These are phyloP conservation scores for Platanthera zijinensis DNA, from an alignment of 106 monocot genomes.

Conservation along the genomic window DNA sequence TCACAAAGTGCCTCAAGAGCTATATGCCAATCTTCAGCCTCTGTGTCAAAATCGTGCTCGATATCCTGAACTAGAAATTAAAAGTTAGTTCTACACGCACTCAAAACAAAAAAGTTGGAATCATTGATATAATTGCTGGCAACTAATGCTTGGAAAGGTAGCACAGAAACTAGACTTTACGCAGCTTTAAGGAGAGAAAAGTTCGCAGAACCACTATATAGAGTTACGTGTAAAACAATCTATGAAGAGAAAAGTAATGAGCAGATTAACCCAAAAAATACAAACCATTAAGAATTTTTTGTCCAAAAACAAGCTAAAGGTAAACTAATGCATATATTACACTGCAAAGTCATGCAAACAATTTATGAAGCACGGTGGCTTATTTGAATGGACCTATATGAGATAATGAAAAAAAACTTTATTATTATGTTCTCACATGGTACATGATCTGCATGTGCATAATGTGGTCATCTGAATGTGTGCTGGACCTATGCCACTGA, in stretches of 20 bases:
- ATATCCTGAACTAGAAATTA: conserved; percentile 77
- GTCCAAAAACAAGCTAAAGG: background rate
- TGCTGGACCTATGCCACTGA: background rate
- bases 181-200: no score
- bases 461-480: background rate
- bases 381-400: background rate
- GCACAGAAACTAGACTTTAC: background rate
- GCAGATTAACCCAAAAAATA: background rate
- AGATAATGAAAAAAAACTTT: background rate
- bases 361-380: background rate
- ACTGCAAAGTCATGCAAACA: background rate
- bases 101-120: background rate
- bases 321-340: background rate
- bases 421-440: background rate
- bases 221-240: no score
- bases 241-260: no score
- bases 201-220: no score
- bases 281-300: background rate
- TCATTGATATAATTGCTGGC: no score
- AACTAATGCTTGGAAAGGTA: background rate
- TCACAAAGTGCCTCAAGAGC: conserved; percentile 80
- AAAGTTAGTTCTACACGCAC: background rate
- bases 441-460: background rate
- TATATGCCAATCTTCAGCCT: conserved; percentile 86
- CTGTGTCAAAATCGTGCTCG: conserved; percentile 66